Evolutionary conservation across 768 basidiomycete species (phyloP), one percentile per base, ranked within the genome.

Genomic region (Xerocomellus chrysenteron): DNA sequence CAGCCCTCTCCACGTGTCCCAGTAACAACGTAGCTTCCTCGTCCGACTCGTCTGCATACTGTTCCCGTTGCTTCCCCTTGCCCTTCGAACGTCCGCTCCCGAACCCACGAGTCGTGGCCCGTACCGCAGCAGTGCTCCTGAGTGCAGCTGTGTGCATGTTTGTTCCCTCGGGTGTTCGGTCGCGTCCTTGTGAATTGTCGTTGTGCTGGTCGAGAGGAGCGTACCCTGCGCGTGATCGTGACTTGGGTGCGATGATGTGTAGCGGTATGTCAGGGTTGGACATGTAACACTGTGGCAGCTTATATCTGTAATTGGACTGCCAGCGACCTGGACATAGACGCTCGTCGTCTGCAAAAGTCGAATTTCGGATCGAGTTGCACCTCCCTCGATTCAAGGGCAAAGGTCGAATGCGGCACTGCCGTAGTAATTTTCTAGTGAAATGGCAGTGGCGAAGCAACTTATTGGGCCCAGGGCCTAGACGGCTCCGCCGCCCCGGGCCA

Each of bases 241-340:
- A 64, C 61, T 63, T 68, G 73, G 78, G 76, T 80, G 81, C 74
- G 67, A 88, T 75, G 64, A 78, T 76, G 64, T 76, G 82, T 52
- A 89, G 74, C n/a, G 86, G 87, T 72, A 88, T 89, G 75, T 87
- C 87, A 71, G 86, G 81, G 61, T 47, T 65, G 57, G 68, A 66
- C 68, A 69, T 69, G 66, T 61, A 70, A 54, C 52, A 14, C 49
- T 26, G 21, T 35, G 45, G 33, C 32, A 21, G 28, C 39, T 9
- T 40, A 47, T 44, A 5, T 35, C 37, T 44, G 45, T 16, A 40
- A 50, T 45, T 54, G 19, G 52, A 57, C 59, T 32, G 14, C 47
- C 19, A 39, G 5, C 41, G 32, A 21, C 21, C 2, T 21, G 21
- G 21, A 21, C 21, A 32, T 50, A 46, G 47, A 50, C 52, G 46